phyloP scores from a whole-genome alignment of 148 eudicot species.

The Nepenthes gracilis region DNA sequence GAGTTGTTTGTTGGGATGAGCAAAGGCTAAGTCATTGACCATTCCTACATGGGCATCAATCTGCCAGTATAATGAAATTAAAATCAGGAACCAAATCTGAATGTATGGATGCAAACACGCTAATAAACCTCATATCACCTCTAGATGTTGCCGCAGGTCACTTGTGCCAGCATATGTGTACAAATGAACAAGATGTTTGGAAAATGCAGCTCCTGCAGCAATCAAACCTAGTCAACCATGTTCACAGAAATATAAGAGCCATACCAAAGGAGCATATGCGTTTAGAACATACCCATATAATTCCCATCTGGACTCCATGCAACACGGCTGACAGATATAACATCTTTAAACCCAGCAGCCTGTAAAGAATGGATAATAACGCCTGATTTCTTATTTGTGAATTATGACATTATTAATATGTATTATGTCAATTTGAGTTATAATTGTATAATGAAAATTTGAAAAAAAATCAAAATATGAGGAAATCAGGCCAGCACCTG shows the following conservation, averaged over 20 bases:
- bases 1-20: constrained; percentile 71
- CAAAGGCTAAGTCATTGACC: constrained; percentile 91
- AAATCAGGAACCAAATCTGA: background rate
- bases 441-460: no score
- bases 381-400: background rate
- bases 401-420: no score
- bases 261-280: background rate
- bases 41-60: constrained; percentile 89
- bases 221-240: background rate
- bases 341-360: constrained; percentile 67
- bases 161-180: constrained; percentile 58
- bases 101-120: background rate
- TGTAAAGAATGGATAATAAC: constrained; percentile 15
- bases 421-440: no score
- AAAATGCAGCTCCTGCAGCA: constrained; percentile 73
- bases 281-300: constrained; percentile 49
- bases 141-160: constrained; percentile 59
- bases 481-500: background rate
- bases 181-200: constrained; percentile 72
- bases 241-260: background rate
- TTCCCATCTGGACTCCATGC: constrained; percentile 95
- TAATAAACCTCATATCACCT: constrained; percentile 27
- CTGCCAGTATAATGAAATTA: constrained; percentile 13
- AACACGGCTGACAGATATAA: constrained; percentile 78
- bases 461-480: constrained; percentile 1